phyloP scores from a whole-genome alignment of 73 alveolate species.

The Tetrahymena malaccensis region DNA sequence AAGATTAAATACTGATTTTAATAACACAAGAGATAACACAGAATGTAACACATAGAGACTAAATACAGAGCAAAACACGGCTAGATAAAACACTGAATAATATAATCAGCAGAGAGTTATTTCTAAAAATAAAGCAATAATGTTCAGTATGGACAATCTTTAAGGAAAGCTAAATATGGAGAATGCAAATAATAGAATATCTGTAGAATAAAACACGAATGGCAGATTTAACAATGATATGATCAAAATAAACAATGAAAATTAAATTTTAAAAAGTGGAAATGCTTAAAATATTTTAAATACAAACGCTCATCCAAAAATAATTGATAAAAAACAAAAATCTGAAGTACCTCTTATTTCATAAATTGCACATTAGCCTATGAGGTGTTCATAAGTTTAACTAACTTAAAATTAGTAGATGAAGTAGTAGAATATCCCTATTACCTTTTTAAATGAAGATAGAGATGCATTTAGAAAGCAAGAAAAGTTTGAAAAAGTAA shows the following conservation, averaged over 20 bases:
- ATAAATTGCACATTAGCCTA: neutral
- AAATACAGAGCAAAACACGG: neutral
- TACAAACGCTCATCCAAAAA: neutral
- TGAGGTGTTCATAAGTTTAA: neutral
- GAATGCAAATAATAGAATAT: neutral
- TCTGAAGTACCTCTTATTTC: neutral
- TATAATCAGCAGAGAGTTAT: neutral
- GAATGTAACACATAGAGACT: neutral
- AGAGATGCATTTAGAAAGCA: neutral
- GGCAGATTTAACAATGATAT: neutral
- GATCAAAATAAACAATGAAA: neutral
- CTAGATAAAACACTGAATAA: neutral
- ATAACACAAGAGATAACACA: neutral
- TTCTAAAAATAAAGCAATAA: neutral
- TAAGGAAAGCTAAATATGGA: neutral
- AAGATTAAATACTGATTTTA: neutral
- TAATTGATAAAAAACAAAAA: neutral
- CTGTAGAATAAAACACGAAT: neutral
- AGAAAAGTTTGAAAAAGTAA: neutral
- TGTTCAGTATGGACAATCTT: neutral
- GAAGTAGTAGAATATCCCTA: neutral
- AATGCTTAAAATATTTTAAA: neutral
- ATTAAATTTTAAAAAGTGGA: neutral
- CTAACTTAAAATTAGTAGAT: neutral
- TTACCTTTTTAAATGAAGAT: neutral